These are phyloP conservation scores for Myxozyma lipomycoides DNA, from an alignment of 805 yeast species.

Conservation along the genomic window DNA sequence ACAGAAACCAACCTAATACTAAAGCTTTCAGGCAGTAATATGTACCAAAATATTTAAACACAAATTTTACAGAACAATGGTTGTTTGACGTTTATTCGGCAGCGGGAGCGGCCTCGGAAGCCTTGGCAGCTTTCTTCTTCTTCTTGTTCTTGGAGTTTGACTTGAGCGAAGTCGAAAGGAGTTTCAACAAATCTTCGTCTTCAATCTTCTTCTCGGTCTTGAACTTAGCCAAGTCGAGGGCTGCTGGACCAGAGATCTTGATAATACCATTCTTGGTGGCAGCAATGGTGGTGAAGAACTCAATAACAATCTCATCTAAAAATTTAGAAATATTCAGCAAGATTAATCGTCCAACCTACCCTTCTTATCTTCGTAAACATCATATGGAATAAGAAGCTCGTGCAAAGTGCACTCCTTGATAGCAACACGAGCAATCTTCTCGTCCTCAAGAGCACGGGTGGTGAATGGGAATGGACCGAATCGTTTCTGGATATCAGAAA, in stretches of 20 bases:
- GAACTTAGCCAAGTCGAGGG: constrained; percentile 48
- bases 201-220: constrained; percentile 54
- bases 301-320: constrained; percentile 53
- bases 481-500: constrained; percentile 64
- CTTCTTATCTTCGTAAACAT: constrained; percentile 62
- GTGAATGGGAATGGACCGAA: constrained; percentile 67
- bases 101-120: constrained; percentile 4
- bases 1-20: too few species aligned
- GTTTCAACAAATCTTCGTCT: constrained; percentile 47
- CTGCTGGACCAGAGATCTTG: constrained; percentile 53
- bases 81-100: too few species aligned
- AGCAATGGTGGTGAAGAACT: constrained; percentile 71
- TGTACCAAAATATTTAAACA: too few species aligned
- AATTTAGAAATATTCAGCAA: background rate
- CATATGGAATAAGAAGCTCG: constrained; percentile 63
- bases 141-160: constrained; percentile 46
- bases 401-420: constrained; percentile 68
- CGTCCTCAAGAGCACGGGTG: constrained; percentile 60
- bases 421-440: constrained; percentile 69
- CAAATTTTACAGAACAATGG: too few species aligned
- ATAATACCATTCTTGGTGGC: constrained; percentile 69
- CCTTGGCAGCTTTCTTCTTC: constrained; percentile 34
- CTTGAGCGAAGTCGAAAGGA: constrained; percentile 52
- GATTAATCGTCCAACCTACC: constrained; percentile 34
- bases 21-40: too few species aligned